Percentiles rank a stretch among this genome's conserved stretches.
Evolutionary conservation across 2,329 filamentous ascomycete species (phyloP).

Genomic region (Monosporascus sp.): DNA sequence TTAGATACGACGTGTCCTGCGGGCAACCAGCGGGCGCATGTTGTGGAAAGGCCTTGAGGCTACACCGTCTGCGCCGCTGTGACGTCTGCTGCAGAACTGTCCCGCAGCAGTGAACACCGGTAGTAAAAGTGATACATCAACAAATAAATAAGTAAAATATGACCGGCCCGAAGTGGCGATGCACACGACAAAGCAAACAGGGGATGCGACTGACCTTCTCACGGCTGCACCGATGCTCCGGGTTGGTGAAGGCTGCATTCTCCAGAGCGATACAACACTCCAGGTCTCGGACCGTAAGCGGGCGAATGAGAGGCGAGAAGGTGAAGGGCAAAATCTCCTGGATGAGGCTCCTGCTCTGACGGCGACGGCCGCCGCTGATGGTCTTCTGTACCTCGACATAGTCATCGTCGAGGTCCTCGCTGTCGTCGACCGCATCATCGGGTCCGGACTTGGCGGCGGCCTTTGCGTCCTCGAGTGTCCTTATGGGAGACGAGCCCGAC

Average conservation of each 20-base stretch:
- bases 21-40: not conserved
- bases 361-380: constrained; percentile 33
- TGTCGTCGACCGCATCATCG: constrained; percentile 33
- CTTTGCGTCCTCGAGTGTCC: not conserved
- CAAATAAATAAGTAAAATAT: not conserved
- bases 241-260: constrained; percentile 46
- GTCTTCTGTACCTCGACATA: constrained; percentile 32
- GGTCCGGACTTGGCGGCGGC: not conserved
- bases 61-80: not conserved
- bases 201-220: constrained; percentile 42
- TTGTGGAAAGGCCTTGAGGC: not conserved
- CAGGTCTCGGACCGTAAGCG: constrained; percentile 61
- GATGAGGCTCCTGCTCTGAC: constrained; percentile 23
- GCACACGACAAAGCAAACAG: not conserved
- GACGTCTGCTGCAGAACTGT: too few species aligned
- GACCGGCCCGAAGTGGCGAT: not conserved
- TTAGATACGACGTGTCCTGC: not conserved
- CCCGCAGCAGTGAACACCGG: not conserved
- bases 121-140: not conserved
- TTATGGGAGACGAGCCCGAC: not conserved
- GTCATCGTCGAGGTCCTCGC: constrained; percentile 33
- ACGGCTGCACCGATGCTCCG: constrained; percentile 41
- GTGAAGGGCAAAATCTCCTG: constrained; percentile 48
- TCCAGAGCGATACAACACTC: constrained; percentile 54
- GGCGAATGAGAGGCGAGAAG: constrained; percentile 68